Evolutionary conservation across 345 rosid genomes (phyloP).

Genomic region (Eucalyptus pauciflora): DNA sequence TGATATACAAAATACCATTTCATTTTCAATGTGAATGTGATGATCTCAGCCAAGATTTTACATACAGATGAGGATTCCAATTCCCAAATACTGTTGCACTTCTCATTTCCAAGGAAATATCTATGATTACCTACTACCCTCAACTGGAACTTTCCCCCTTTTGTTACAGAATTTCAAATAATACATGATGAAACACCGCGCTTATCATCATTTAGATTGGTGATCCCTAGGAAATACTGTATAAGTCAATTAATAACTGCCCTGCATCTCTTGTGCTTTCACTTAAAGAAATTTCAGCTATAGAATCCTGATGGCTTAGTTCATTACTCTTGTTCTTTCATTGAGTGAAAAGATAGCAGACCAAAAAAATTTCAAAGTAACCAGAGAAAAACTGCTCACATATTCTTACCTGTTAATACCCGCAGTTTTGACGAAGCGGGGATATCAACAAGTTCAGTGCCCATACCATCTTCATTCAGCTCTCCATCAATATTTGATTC

Average conservation of each 20-base stretch:
- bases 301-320: not conserved
- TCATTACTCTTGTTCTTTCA: not conserved
- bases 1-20: not conserved
- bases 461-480: conserved; percentile 34
- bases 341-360: not conserved
- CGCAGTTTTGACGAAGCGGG: conserved; percentile 43
- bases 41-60: not conserved
- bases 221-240: not conserved
- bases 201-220: not conserved
- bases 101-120: not conserved
- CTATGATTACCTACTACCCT: not conserved
- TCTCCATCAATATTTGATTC: conserved; percentile 20
- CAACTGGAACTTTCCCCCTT: not conserved
- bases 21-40: not conserved
- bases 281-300: not conserved
- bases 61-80: not conserved
- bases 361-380: not conserved
- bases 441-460: conserved; percentile 29
- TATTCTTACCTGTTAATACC: conserved; percentile 47
- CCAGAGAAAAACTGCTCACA: not conserved
- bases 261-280: not conserved
- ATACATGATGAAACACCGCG: not conserved
- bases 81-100: not conserved
- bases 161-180: not conserved
- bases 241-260: not conserved